Percentiles rank a stretch among this genome's conserved stretches.
Evolutionary conservation across 2,329 filamentous ascomycete species (phyloP).

Genomic region (Microdochium bolleyi): DNA sequence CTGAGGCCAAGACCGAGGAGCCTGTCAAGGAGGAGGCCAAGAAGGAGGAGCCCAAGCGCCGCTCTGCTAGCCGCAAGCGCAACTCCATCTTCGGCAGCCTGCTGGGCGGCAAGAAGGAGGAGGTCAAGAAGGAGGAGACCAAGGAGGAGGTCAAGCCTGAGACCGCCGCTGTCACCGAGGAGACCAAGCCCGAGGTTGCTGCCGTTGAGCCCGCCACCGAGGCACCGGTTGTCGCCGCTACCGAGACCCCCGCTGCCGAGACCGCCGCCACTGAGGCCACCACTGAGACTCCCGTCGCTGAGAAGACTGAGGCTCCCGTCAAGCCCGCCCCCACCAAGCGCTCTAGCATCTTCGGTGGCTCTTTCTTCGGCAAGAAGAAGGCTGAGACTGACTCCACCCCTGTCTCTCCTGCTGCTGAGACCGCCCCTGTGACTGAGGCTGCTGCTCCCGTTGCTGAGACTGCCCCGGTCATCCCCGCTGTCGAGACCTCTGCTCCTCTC

Average conservation of each 20-base stretch:
- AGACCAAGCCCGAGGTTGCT: constrained; percentile 16
- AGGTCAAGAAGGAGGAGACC: constrained; percentile 30
- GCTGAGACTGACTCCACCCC: constrained; percentile 37
- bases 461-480: constrained; percentile 51
- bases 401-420: constrained; percentile 33
- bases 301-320: constrained; percentile 26
- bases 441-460: constrained; percentile 33
- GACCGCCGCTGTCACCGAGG: constrained; percentile 21
- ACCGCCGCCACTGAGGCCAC: constrained; percentile 20
- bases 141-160: constrained; percentile 26
- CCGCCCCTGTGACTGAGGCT: constrained; percentile 19
- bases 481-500: constrained; percentile 48
- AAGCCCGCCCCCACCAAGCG: constrained; percentile 46
- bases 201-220: constrained; percentile 28
- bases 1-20: constrained; percentile 24
- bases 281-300: constrained; percentile 22
- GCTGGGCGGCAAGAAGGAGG: constrained; percentile 50
- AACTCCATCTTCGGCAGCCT: constrained; percentile 54
- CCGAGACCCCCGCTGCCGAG: constrained; percentile 20
- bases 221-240: constrained; percentile 14
- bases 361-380: constrained; percentile 52
- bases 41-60: constrained; percentile 52
- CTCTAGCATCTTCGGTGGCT: constrained; percentile 47
- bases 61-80: constrained; percentile 59
- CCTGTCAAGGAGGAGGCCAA: constrained; percentile 38